phyloP scores from a whole-genome alignment of 352 stramenopile genomes.

The Globisporangium acanthophoron region DNA sequence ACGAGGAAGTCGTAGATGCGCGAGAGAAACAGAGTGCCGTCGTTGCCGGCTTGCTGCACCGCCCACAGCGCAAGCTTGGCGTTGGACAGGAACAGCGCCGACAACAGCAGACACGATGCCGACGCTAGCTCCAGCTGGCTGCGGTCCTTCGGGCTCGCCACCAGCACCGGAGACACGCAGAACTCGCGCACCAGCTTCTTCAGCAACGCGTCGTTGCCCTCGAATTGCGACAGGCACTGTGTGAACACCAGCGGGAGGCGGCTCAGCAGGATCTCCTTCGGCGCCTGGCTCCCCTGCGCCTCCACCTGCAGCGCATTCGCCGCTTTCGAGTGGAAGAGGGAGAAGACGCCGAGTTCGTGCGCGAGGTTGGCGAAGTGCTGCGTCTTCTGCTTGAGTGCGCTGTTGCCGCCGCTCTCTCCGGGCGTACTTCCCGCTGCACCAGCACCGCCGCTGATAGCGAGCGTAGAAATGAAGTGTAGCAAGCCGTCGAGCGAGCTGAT shows the following conservation, averaged over 20 bases:
- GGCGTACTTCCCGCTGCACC: neutral
- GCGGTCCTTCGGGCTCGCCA: constrained; percentile 32
- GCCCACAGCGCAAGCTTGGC: constrained; percentile 74
- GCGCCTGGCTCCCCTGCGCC: constrained; percentile 10
- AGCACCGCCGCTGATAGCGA: constrained; percentile 14
- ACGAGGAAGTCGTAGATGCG: constrained; percentile 55
- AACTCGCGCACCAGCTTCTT: constrained; percentile 65
- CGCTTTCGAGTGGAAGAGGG: constrained; percentile 56
- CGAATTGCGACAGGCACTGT: constrained; percentile 75
- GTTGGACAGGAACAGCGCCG: constrained; percentile 76
- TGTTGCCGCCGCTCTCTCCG: constrained; percentile 14
- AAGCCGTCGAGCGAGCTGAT: constrained; percentile 67
- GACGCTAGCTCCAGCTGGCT: constrained; percentile 45
- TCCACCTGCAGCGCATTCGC: constrained; percentile 36
- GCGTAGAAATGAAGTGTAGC: constrained; percentile 67
- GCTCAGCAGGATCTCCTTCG: constrained; percentile 52
- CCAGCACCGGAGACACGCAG: constrained; percentile 63
- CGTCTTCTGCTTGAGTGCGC: constrained; percentile 21
- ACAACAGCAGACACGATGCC: constrained; percentile 65
- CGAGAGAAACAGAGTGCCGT: constrained; percentile 47
- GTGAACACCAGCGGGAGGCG: constrained; percentile 79
- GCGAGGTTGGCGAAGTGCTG: constrained; percentile 47
- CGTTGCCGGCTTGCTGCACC: constrained; percentile 59
- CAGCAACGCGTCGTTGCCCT: constrained; percentile 52
- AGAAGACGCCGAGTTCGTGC: constrained; percentile 74